Base-by-base conservation (phyloP, 1,139 yeast genomes). In the Citeromyces hawaiiensis region DNA sequence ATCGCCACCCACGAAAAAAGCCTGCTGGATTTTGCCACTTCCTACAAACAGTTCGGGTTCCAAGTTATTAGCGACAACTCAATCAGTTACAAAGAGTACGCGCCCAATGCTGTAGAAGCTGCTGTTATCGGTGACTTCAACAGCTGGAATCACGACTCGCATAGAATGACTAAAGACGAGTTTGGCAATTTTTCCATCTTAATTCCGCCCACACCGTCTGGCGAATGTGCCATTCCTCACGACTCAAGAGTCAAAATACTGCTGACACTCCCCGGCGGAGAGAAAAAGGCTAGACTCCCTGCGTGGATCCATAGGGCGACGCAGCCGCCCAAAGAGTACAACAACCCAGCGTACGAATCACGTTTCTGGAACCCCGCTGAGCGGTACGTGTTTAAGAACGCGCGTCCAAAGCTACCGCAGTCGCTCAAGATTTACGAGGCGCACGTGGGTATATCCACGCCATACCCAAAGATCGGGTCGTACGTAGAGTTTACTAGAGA, bases 371-470 rank as follows among this genome's bases (percentile, higher is more conserved):
- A 88, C 55, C 96, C 96, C 1, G 55, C 67, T 1, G 48, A 59
- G 3, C 47, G 52, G 10, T 87, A 88, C 58, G 46, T 55, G 35
- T 85, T 85, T 62, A 70, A 78, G 56, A 60, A 86, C 57, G 44
- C 58, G 27, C 68, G 91, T 47, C 94, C 95, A 0, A 50, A 49
- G 11, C 60, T 71, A 39, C 68, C 70, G 2, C 69, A 64, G 36
- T 78, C 82, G 25, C 64, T 87, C 48, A 78, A 83, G 55, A 83
- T 91, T 41, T 91, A 91, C 59, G 98, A 91, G 61, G 96, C 96
- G 31, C 98, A 91, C 55, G 79, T 91, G 19, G 98, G 98, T 32
- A 91, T 91, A 45, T 87, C 96, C 0, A 76, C 94, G 2, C 88
- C 95, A 2, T 93, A 88, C 43, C 87, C 94, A 27, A 74, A 73